A percentile compares a stretch with the other conserved stretches of the same genome.
These are phyloP conservation scores for Funneliformis caledonium DNA, from an alignment of 371 early-diverging fungal genomes.

Conservation along the genomic window DNA sequence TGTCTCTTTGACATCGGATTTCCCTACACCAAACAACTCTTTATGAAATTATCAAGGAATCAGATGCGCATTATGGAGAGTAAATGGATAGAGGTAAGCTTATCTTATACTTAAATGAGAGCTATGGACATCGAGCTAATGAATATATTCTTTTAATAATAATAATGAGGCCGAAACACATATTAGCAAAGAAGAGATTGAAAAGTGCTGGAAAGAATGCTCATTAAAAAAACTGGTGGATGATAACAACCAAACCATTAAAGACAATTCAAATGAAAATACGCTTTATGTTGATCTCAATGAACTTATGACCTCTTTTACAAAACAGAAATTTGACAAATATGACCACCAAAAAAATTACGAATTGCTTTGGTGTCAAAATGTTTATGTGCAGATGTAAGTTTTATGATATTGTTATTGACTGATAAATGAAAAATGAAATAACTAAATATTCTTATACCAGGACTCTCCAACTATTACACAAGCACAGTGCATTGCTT, in stretches of 20 bases:
- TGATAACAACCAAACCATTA: neutral
- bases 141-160: neutral
- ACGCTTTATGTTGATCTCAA: neutral
- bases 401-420: neutral
- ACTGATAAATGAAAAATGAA: too few relatives aligned
- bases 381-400: slow-evolving; percentile 11
- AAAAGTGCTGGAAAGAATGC: slow-evolving; percentile 3
- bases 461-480: slow-evolving; percentile 15
- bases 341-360: slow-evolving; percentile 27
- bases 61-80: neutral
- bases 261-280: slow-evolving; percentile 10
- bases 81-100: slow-evolving; percentile 20
- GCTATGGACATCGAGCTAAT: neutral
- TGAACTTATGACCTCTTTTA: neutral
- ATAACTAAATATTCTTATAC: neutral
- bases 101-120: slow-evolving; percentile 3
- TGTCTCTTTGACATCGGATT: slow-evolving; percentile 22
- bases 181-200: slow-evolving; percentile 16
- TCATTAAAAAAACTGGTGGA: slow-evolving; percentile 15
- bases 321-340: slow-evolving; percentile 12
- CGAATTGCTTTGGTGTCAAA: slow-evolving; percentile 11
- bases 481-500: slow-evolving; percentile 8
- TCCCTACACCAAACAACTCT: slow-evolving; percentile 21
- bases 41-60: slow-evolving; percentile 18
- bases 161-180: slow-evolving; percentile 7